phyloP scores from a whole-genome alignment of 208 protist species.

The Paratrypanosoma confusum region DNA sequence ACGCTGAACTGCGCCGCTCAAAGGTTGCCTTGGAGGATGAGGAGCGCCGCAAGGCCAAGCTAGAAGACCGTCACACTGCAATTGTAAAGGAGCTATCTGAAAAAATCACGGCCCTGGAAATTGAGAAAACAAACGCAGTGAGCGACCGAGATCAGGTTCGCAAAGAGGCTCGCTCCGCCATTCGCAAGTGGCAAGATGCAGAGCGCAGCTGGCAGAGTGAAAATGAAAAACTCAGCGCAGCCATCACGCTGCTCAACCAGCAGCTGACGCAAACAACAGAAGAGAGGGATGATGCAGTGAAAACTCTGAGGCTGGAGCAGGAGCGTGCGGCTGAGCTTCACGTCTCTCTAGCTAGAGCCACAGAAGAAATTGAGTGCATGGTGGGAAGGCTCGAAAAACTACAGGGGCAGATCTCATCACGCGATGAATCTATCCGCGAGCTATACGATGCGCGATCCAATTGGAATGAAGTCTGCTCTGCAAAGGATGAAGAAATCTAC shows the following conservation, averaged over 20 bases:
- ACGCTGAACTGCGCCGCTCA: conserved; percentile 66
- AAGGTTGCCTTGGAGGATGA: conserved; percentile 51
- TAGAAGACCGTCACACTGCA: conserved; percentile 52
- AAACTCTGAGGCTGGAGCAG: conserved; percentile 21
- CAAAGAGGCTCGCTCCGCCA: conserved; percentile 47
- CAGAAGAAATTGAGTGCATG: conserved; percentile 23
- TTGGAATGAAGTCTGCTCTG: conserved; percentile 39
- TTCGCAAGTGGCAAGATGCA: conserved; percentile 58
- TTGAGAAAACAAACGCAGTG: conserved; percentile 36
- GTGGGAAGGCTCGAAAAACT: conserved; percentile 32
- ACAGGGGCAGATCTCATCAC: conserved; percentile 44
- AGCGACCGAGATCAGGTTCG: conserved; percentile 58
- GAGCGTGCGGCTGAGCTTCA: conserved; percentile 22
- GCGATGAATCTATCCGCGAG: conserved; percentile 59
- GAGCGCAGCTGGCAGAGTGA: conserved; percentile 67
- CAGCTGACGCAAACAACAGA: conserved; percentile 4
- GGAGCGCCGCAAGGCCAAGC: conserved; percentile 37
- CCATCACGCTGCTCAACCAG: conserved; percentile 12
- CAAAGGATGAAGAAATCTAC: conserved; percentile 69
- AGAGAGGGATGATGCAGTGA: conserved; percentile 13
- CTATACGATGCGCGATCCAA: conserved; percentile 54
- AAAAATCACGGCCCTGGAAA: too few species aligned
- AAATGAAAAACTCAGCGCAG: conserved; percentile 35
- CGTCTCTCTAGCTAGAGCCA: too few species aligned
- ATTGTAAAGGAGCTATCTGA: conserved; percentile 60